Conservation (phyloP, 345 rosid species). For the Bruguiera sexangula region DNA sequence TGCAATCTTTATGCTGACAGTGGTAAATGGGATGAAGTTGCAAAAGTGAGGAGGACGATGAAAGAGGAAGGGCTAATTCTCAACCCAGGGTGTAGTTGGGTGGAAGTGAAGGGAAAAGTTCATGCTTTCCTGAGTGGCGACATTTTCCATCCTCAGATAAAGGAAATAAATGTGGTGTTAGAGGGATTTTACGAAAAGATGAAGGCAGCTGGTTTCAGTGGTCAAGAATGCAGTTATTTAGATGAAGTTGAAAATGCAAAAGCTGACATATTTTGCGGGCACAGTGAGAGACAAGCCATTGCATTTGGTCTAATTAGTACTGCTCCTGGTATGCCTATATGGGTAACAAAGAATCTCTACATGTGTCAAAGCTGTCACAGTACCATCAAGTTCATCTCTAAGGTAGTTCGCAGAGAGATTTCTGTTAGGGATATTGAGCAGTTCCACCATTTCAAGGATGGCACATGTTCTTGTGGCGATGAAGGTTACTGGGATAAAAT, state of each 20-base stretch:
- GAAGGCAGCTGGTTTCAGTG: constrained; percentile 23
- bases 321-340: constrained; percentile 33
- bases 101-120: constrained; percentile 32
- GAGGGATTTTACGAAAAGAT: constrained; percentile 28
- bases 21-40: constrained; percentile 31
- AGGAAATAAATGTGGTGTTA: constrained; percentile 24
- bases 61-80: constrained; percentile 32
- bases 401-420: constrained; percentile 31
- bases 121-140: constrained; percentile 32
- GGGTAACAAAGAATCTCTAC: constrained; percentile 32
- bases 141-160: constrained; percentile 27
- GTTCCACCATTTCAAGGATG: constrained; percentile 36
- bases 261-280: constrained; percentile 29
- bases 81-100: constrained; percentile 38
- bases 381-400: constrained; percentile 23
- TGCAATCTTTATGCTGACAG: constrained; percentile 34
- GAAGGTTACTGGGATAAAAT: constrained; percentile 41
- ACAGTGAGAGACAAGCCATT: constrained; percentile 31
- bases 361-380: constrained; percentile 31
- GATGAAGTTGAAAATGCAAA: constrained; percentile 19
- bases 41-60: constrained; percentile 28
- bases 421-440: constrained; percentile 31
- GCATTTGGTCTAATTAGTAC: constrained; percentile 28
- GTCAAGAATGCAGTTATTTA: constrained; percentile 15
- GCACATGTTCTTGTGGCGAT: constrained; percentile 27